phyloP scores from a whole-genome alignment of 768 basidiomycete species.

The Lepiota venenata region DNA sequence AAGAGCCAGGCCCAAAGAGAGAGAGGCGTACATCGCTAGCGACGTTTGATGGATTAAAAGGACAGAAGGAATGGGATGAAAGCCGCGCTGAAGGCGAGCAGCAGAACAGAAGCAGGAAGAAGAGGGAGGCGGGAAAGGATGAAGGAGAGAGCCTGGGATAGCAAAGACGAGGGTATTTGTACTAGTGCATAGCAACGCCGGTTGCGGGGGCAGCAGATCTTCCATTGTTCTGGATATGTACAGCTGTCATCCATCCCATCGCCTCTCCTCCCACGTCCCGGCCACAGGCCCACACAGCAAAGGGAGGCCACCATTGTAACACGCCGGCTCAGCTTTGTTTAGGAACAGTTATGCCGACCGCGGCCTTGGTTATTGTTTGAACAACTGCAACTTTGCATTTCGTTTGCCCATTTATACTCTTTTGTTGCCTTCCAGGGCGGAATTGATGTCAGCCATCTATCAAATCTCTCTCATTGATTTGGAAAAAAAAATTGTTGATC shows the following conservation, averaged over 20 bases:
- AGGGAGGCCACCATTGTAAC: no score
- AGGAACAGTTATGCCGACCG: no score
- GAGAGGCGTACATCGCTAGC: slow-evolving; percentile 42
- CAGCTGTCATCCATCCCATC: slow-evolving; percentile 5
- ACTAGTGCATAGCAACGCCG: slow-evolving; percentile 1
- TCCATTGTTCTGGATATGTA: slow-evolving; percentile 5
- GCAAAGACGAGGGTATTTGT: slow-evolving; percentile 7
- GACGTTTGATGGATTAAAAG: slow-evolving; percentile 30
- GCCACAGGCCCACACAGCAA: not conserved
- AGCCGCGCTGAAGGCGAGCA: slow-evolving; percentile 17
- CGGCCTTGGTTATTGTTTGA: no score
- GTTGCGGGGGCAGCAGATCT: not conserved
- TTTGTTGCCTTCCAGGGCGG: no score
- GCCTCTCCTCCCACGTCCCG: not conserved
- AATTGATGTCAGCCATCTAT: no score
- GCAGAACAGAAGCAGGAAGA: slow-evolving; percentile 19
- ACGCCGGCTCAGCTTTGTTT: no score
- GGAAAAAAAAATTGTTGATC: no score
- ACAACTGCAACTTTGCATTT: no score
- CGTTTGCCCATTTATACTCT: no score
- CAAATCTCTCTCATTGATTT: no score
- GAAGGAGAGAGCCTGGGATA: slow-evolving; percentile 23
- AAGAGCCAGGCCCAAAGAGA: slow-evolving; percentile 47
- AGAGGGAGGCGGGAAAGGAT: slow-evolving; percentile 22
- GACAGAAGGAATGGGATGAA: slow-evolving; percentile 25